Evolutionary conservation across 345 rosid genomes (phyloP), one percentile per base, ranked within the genome.

Genomic region (Eutrema heterophyllum): DNA sequence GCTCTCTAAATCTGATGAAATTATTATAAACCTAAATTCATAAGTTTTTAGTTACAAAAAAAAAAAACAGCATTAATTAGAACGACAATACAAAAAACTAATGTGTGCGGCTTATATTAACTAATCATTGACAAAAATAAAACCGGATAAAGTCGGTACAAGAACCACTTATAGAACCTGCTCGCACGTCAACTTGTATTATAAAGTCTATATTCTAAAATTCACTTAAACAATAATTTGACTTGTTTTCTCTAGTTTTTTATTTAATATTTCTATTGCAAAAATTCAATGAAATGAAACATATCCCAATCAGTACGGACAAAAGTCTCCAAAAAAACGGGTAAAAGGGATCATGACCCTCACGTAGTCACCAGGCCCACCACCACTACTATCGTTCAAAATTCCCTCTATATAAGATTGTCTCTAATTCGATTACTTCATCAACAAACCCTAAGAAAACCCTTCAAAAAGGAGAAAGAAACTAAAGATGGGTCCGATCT

Each of bases 151-250:
- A 70, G 74, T n/a, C n/a, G n/a, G n/a, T n/a, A n/a, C n/a, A n/a
- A n/a, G n/a, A n/a, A n/a, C n/a, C n/a, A n/a, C 36, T 53, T 32
- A 64, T 15, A 60, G 64, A 62, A 76, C 79, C 43, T 76, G 79
- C 65, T 54, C 51, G 79, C 79, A 76, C 79, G 79, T 76, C 50
- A 24, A 61, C n/a, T 53, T 61, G 24, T 62, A 44, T 3, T 4
- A 30, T 30, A 30, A 5, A 30, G 33, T 30, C 33, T 46, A 62
- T 36, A 62, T 45, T 36, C 35, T 69, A 69, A 62, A 43, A 13
- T 62, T 60, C 62, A 7, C 14, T n/a, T 43, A 75, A 69, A 76
- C 75, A 53, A 76, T 24, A 53, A 45, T 69, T 75, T 73, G 79
- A 76, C 75, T 54, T 68, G 56, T 13, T 61, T 54, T 55, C 15